Conservation (phyloP, 345 rosid genomes). For the Rhodamnia rubescens region DNA sequence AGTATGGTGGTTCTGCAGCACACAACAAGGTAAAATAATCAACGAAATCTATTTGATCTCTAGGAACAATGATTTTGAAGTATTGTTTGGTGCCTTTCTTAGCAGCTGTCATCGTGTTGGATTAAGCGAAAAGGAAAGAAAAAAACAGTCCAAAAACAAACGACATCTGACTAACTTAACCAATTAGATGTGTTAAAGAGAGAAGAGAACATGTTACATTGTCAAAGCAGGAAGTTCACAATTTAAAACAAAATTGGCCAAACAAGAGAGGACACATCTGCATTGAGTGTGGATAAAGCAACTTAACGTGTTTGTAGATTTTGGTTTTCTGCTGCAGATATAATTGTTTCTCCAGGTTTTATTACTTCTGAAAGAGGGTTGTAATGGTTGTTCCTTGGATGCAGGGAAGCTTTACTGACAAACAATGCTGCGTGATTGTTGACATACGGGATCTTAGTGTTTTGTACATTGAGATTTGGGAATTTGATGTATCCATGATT, state of each 20-base stretch:
- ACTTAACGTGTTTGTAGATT: not conserved
- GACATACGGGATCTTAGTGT: not conserved
- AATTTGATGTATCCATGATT: not conserved
- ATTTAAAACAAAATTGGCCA: not conserved
- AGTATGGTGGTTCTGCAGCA: conserved; percentile 98
- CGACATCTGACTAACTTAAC: not conserved
- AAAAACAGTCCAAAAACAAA: not conserved
- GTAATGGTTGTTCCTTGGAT: not conserved
- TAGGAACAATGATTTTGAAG: not conserved
- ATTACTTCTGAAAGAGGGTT: not conserved
- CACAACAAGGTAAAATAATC: conserved; percentile 67
- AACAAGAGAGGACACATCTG: not conserved
- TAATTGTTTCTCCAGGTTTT: not conserved
- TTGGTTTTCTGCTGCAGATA: not conserved
- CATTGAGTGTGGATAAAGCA: not conserved
- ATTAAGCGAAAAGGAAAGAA: not conserved
- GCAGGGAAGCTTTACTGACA: not conserved
- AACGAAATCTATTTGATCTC: not conserved
- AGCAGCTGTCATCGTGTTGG: not conserved
- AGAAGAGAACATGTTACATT: not conserved
- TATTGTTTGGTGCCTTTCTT: not conserved
- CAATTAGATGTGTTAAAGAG: not conserved
- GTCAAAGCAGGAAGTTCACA: not conserved
- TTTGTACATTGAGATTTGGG: not conserved
- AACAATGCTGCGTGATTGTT: not conserved